These are phyloP conservation scores for Auricularia sp. DNA, from an alignment of 768 basidiomycete genomes.

Conservation along the genomic window DNA sequence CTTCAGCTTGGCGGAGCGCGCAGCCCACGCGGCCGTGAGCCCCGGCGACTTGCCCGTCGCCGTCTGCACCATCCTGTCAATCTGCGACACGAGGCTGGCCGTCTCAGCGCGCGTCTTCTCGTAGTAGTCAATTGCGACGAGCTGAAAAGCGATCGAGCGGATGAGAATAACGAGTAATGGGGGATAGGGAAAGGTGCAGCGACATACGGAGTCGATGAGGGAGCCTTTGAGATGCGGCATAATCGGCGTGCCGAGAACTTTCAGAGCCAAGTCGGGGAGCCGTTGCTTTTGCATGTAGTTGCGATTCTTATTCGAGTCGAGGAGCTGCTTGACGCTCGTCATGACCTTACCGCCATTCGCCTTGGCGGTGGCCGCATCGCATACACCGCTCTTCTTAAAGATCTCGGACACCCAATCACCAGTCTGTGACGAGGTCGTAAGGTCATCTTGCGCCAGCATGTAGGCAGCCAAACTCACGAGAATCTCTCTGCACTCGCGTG, in stretches of 20 bases:
- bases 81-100: neutral
- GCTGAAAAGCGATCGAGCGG: neutral
- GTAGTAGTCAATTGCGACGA: neutral
- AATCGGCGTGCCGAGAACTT: neutral
- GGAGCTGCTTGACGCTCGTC: neutral
- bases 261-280: neutral
- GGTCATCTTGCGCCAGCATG: neutral
- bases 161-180: neutral
- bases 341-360: neutral
- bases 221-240: neutral
- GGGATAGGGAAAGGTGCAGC: neutral
- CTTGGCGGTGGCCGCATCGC: constrained; percentile 4
- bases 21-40: neutral
- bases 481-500: neutral
- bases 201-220: neutral
- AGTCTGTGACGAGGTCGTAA: neutral
- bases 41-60: neutral
- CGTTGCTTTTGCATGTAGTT: neutral
- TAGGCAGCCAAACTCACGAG: neutral
- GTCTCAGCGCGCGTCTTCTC: neutral
- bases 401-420: neutral
- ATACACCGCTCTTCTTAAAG: neutral
- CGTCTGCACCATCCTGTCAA: neutral
- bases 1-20: neutral
- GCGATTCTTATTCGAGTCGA: neutral